phyloP scores from a whole-genome alignment of 2,329 filamentous ascomycete species.

The Calonectria pseudoreteaudii region DNA sequence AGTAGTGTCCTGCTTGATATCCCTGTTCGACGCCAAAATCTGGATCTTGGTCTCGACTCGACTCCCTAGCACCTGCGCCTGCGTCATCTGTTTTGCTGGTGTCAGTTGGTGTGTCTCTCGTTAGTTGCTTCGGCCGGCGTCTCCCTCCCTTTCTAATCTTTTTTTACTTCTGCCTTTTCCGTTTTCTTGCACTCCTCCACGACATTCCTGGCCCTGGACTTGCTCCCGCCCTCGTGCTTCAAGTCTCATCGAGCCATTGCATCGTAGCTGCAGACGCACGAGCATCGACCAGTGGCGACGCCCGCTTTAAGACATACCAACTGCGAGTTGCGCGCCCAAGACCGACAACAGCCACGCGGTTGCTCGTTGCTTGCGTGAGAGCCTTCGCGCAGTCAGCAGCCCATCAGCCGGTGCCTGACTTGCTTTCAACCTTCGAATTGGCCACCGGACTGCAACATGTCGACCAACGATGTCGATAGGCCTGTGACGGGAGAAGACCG shows the following conservation, averaged over 20 bases:
- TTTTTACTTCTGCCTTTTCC: background rate
- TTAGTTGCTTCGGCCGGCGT: background rate
- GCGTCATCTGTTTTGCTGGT: conserved; percentile 19
- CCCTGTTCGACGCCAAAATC: conserved; percentile 20
- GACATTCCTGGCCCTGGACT: background rate
- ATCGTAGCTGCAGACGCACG: conserved; percentile 1
- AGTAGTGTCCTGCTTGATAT: conserved; percentile 17
- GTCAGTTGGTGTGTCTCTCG: conserved; percentile 8
- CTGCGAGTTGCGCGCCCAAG: conserved; percentile 16
- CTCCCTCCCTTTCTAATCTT: background rate
- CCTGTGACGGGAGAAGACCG: conserved; percentile 46
- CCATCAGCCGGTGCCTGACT: background rate
- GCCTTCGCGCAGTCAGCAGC: background rate
- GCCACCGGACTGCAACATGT: conserved; percentile 32
- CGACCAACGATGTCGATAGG: conserved; percentile 33
- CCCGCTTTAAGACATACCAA: conserved; percentile 14
- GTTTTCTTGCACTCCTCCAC: background rate
- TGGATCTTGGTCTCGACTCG: conserved; percentile 23
- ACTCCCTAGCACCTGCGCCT: conserved; percentile 8
- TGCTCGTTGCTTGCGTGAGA: background rate
- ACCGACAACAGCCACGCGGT: conserved; percentile 23
- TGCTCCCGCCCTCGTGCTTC: background rate
- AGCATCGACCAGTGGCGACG: conserved; percentile 23
- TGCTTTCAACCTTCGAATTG: conserved; percentile 8
- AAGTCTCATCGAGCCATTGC: background rate